Evolutionary conservation across 78 protist genomes (phyloP).

Genomic region (Dictyostelium intermedium): DNA sequence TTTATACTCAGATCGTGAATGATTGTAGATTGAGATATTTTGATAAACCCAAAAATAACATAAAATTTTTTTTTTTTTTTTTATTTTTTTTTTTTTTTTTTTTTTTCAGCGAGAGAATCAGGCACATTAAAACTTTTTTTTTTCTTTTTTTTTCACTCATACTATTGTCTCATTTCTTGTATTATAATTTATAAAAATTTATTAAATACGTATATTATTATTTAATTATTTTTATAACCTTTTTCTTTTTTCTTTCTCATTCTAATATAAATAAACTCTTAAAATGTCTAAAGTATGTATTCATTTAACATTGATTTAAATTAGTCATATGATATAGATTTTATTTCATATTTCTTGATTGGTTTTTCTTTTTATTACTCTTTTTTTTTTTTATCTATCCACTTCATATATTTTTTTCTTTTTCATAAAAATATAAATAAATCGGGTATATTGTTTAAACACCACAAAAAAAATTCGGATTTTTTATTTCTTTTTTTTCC

Average conservation of each 20-base stretch:
- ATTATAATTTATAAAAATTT: background rate
- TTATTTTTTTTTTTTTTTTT: too few relatives aligned
- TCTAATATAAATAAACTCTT: background rate
- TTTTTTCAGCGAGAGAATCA: background rate
- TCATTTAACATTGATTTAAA: background rate
- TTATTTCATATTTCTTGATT: background rate
- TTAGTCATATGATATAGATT: too few relatives aligned
- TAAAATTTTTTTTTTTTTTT: background rate
- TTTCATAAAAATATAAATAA: background rate
- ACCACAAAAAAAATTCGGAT: background rate
- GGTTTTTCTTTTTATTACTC: background rate
- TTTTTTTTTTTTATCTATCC: too few relatives aligned
- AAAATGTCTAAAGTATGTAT: slow-evolving; percentile 1
- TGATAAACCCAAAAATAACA: background rate
- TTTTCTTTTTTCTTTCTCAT: too few relatives aligned
- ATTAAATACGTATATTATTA: background rate
- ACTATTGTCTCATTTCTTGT: background rate
- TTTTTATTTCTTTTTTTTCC: too few relatives aligned
- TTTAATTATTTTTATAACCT: background rate
- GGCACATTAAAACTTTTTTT: background rate
- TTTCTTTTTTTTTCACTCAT: background rate
- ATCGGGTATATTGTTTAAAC: background rate
- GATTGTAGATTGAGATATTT: background rate
- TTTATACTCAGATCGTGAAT: background rate
- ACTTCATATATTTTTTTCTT: background rate